Percentiles rank a stretch among this genome's conserved stretches.
phyloP scores from a whole-genome alignment of 2,329 filamentous ascomycete genomes.

The Zymoseptoria crescenta region DNA sequence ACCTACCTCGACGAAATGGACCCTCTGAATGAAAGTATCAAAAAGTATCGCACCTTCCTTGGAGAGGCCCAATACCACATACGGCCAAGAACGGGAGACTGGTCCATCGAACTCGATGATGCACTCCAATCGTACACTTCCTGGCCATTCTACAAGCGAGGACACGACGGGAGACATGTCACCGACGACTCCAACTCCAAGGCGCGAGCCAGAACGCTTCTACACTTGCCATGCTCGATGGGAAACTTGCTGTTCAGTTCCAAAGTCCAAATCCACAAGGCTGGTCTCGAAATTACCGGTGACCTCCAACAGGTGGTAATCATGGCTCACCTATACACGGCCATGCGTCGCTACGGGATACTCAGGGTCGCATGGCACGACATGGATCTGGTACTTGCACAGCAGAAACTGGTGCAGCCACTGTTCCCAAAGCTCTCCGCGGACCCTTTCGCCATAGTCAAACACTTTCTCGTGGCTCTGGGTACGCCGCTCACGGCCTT shows the following conservation, averaged over 20 bases:
- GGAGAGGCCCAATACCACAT: neutral
- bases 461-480: neutral
- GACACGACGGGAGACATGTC: neutral
- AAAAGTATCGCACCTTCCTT: neutral
- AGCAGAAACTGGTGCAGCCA: neutral
- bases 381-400: constrained; percentile 7
- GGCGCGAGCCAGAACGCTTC: neutral
- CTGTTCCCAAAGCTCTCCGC: neutral
- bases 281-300: neutral
- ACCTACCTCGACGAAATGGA: neutral
- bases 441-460: neutral
- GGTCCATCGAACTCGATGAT: neutral
- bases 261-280: neutral
- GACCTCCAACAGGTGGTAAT: constrained; percentile 2
- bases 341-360: neutral
- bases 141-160: neutral
- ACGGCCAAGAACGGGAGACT: neutral
- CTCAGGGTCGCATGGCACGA: constrained; percentile 6
- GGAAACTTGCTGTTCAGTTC: neutral
- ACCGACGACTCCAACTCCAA: neutral
- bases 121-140: neutral
- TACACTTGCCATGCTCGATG: neutral
- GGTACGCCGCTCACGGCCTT: neutral
- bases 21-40: neutral
- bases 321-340: constrained; percentile 9